Base-by-base conservation (phyloP, 306 rosid genomes). In the Leucaena leucocephala region DNA sequence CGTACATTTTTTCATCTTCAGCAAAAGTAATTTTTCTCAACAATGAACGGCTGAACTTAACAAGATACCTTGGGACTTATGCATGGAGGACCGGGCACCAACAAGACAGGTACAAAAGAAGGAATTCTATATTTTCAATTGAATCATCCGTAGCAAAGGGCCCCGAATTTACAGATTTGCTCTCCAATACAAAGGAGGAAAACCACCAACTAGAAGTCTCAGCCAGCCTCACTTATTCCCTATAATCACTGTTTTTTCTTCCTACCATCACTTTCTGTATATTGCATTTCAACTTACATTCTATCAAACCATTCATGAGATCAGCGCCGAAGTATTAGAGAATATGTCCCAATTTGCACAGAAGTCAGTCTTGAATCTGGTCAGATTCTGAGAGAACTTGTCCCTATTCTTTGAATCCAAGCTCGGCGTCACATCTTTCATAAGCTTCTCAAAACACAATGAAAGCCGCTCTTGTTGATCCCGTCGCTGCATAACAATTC, bases 331-430 rank as follows among this genome's bases (percentile, higher is more conserved):
- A 58, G 6, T 15, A 8, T 21, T 15, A 58, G 64, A 8, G 35
- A 27, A 58, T 58, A 22, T 36, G 36, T 19, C 35, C 52, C 72
- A 85, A 65, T 74, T 86, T 46, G 85, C 81, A 74, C 81, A 74
- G 48, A 86, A 83, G 19, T 83, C 87, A 12, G 82, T 45, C 79
- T 77, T 83, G 75, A 86, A 86, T 80, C 59, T 80, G 58, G 83
- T 83, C 64, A 86, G 76, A 68, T 86, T 86, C 69, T 83, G 76
- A 21, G 83, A 69, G 83, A 86, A 86, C 35, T 44, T 83, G 19
- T 80, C 86, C 76, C 86, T 86, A 52, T 83, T 86, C 78, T 80
- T 83, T 19, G 21, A 48, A 59, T 86, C 89, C 85, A 86, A 78
- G 78, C 87, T 83, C 7, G 17, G 81, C 6, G 74, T 63, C 69